These are phyloP conservation scores for Ceratocystis harringtonii DNA, from an alignment of 2,329 filamentous ascomycete species.

Conservation along the genomic window DNA sequence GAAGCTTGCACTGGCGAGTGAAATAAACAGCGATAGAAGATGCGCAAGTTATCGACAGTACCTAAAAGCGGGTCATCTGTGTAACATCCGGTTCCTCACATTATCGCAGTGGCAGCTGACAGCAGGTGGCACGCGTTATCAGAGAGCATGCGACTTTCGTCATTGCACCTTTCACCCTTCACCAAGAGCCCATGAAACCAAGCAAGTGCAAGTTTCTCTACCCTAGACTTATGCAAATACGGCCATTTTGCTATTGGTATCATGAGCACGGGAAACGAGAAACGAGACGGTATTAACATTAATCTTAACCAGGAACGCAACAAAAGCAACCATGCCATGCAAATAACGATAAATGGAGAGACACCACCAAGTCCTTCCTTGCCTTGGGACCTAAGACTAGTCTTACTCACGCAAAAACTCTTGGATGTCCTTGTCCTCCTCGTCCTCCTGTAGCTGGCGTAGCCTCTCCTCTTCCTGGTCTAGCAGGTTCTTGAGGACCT, in stretches of 20 bases:
- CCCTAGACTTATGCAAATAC: background rate
- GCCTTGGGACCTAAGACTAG: background rate
- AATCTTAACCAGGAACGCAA: background rate
- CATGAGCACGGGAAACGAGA: background rate
- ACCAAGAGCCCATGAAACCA: background rate
- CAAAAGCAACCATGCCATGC: background rate
- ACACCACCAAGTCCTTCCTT: background rate
- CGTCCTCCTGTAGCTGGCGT: constrained; percentile 41
- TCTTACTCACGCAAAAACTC: constrained; percentile 40
- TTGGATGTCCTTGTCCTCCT: constrained; percentile 61
- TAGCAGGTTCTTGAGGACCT: constrained; percentile 49
- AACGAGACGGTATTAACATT: background rate
- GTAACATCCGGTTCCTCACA: background rate
- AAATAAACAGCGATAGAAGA: too few relatives aligned
- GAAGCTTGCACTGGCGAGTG: too few relatives aligned
- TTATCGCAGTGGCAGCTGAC: background rate
- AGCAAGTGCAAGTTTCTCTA: too few relatives aligned
- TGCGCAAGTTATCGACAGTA: too few relatives aligned
- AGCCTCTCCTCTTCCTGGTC: constrained; percentile 46
- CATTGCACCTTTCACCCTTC: background rate
- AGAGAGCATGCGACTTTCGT: too few relatives aligned
- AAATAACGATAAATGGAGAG: background rate
- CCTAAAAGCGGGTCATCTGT: background rate
- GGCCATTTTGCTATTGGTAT: background rate
- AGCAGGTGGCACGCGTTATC: background rate